Percentiles rank a stretch among this genome's conserved stretches.
Conservation (phyloP, 2,329 filamentous ascomycete species). For the Endocalyx cinctus region DNA sequence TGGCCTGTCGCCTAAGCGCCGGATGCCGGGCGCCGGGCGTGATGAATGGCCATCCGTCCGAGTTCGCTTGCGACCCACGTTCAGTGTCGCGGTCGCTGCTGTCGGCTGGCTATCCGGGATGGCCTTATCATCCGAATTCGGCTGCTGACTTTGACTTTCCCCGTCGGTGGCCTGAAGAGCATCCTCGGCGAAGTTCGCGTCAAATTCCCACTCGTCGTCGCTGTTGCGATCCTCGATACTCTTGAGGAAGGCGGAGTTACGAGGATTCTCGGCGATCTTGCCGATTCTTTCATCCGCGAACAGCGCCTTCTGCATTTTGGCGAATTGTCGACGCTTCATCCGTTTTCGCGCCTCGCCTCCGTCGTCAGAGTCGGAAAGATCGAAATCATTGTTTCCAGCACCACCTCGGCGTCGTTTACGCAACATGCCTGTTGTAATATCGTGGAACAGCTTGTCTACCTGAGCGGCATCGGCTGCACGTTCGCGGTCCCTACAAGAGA, state of each 20-base stretch:
- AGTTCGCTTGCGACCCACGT: slow-evolving; percentile 25
- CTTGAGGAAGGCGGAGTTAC: slow-evolving; percentile 83
- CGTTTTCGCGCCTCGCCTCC: slow-evolving; percentile 72
- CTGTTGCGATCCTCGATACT: slow-evolving; percentile 79
- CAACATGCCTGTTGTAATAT: slow-evolving; percentile 84
- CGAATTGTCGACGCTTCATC: slow-evolving; percentile 82
- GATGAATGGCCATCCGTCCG: slow-evolving; percentile 26
- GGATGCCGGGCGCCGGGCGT: slow-evolving; percentile 54
- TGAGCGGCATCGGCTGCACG: slow-evolving; percentile 78
- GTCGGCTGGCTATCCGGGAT: slow-evolving; percentile 51
- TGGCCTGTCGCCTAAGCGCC: slow-evolving; percentile 65
- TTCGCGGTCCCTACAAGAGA: slow-evolving; percentile 62
- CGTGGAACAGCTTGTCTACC: slow-evolving; percentile 86
- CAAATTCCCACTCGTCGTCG: slow-evolving; percentile 73
- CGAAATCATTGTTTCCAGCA: slow-evolving; percentile 64
- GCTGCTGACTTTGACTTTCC: slow-evolving; percentile 31
- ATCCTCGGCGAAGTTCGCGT: slow-evolving; percentile 48
- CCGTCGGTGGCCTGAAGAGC: slow-evolving; percentile 30
- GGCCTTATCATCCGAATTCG: slow-evolving; percentile 26
- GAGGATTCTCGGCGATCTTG: slow-evolving; percentile 83
- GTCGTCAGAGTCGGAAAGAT: slow-evolving; percentile 88
- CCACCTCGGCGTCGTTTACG: slow-evolving; percentile 61
- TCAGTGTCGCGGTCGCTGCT: no score
- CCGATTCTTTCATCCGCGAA: slow-evolving; percentile 85
- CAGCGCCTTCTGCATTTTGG: slow-evolving; percentile 84